Evolutionary conservation across 345 rosid species (phyloP).

Genomic region (Isatis tinctoria): DNA sequence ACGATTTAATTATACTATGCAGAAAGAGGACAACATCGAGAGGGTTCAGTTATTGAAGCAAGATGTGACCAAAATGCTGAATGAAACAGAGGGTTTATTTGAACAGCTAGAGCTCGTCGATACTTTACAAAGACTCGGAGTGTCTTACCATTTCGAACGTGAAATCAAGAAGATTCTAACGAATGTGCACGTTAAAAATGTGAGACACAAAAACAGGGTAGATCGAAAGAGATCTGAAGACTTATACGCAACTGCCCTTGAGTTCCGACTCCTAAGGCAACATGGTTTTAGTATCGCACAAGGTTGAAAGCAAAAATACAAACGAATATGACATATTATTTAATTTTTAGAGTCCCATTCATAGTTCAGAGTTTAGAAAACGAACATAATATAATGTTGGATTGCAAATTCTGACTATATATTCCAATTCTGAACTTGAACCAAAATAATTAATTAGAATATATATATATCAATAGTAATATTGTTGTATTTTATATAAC

Average conservation of each 20-base stretch:
- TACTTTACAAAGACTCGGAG: slow-evolving; percentile 34
- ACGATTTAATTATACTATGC: slow-evolving; percentile 2
- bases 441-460: neutral
- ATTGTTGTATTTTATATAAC: neutral
- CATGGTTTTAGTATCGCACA: slow-evolving; percentile 23
- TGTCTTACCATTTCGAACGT: slow-evolving; percentile 32
- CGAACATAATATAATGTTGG: neutral
- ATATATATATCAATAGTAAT: neutral
- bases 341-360: neutral
- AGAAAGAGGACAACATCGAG: slow-evolving; percentile 13
- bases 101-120: slow-evolving; percentile 35
- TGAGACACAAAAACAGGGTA: neutral
- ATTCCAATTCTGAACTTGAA: neutral
- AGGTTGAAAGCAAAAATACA: slow-evolving; percentile 21
- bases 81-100: slow-evolving; percentile 5
- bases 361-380: neutral
- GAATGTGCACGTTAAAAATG: neutral
- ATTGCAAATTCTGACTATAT: neutral
- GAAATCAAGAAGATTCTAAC: slow-evolving; percentile 21
- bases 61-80: slow-evolving; percentile 8
- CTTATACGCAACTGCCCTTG: slow-evolving; percentile 31
- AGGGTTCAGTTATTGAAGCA: slow-evolving; percentile 1
- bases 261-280: slow-evolving; percentile 34
- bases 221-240: neutral
- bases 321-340: neutral